Evolutionary conservation across 1,139 yeast genomes (phyloP), one percentile per base, ranked within the genome.

Genomic region (Fermentozyma sake): DNA sequence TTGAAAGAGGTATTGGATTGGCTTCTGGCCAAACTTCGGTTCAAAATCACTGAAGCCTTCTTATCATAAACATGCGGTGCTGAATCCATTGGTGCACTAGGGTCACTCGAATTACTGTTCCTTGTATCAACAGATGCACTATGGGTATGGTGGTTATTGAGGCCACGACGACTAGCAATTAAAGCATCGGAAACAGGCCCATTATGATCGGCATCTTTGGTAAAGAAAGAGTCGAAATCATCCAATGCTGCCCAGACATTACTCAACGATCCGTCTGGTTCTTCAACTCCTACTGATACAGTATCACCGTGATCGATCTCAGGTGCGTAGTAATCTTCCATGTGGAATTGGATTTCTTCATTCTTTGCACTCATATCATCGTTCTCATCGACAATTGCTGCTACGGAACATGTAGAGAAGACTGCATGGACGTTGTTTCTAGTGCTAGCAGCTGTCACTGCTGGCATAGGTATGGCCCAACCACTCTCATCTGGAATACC

Each of bases 401-500:
- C 41, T 4, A 64, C 68, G 3, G 66, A 64, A 49, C 96, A 89
- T 0, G 96, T 85, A 18, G 89, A 79, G 49, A 85, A 91, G 3
- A 91, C 98, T 0, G 97, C 89, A 53, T 91, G 97, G 2, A 93
- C 95, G 48, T 93, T 91, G 49, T 84, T 85, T 39, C 97, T 65
- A 1, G 97, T 85, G 8, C 82, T 74, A 0, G 94, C 81, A 0
- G 96, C 86, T 0, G 94, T 80, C 18, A 84, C 76, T 0, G 89
- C 84, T 0, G 97, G 96, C 91, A 84, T 82, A 2, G 97, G 95
- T 26, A 93, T 79, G 0, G 96, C 80, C 99, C 99, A 93, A 1
- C 99, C 99, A 48, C 80, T 79, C n/a, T 85, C 95, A 35, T 87
- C 96, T 0, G 98, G 98, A 13, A 89, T 79, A 10, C 98, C 98